phyloP scores from a whole-genome alignment of 73 alveolate genomes.

The Paramecium tetraurelia region DNA sequence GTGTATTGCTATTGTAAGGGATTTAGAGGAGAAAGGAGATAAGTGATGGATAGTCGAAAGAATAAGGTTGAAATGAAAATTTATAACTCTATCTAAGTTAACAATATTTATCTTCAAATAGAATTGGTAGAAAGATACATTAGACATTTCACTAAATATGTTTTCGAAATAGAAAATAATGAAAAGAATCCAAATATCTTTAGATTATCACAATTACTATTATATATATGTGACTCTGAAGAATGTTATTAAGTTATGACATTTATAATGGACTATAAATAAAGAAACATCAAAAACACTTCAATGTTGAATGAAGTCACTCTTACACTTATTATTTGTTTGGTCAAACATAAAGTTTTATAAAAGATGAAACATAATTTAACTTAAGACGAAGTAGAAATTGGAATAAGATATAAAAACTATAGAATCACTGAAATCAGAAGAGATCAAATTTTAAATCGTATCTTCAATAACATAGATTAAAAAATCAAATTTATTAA shows the following conservation, averaged over 20 bases:
- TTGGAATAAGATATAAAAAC: neutral
- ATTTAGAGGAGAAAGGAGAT: conserved; percentile 50
- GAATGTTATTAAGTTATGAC: conserved; percentile 22
- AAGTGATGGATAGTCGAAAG: neutral
- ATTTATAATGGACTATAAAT: neutral
- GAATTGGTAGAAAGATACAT: conserved; percentile 30
- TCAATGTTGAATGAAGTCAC: neutral
- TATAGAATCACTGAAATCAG: conserved; percentile 48
- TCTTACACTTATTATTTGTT: neutral
- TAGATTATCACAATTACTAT: neutral
- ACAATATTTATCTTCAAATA: neutral
- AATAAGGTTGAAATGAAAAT: neutral
- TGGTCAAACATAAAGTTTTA: neutral
- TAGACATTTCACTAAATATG: neutral
- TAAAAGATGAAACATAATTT: neutral
- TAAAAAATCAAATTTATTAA: neutral
- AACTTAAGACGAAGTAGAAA: neutral
- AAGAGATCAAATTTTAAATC: neutral
- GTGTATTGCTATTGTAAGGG: conserved; percentile 52
- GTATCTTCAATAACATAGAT: neutral
- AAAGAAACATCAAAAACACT: neutral
- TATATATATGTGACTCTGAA: conserved; percentile 8
- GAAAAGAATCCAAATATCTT: neutral
- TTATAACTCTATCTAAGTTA: neutral
- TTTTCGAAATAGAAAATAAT: conserved; percentile 35